Percentiles rank a stretch among this genome's conserved stretches.
Conservation (phyloP, 768 basidiomycete species). For the Tephrocybe sp. region DNA sequence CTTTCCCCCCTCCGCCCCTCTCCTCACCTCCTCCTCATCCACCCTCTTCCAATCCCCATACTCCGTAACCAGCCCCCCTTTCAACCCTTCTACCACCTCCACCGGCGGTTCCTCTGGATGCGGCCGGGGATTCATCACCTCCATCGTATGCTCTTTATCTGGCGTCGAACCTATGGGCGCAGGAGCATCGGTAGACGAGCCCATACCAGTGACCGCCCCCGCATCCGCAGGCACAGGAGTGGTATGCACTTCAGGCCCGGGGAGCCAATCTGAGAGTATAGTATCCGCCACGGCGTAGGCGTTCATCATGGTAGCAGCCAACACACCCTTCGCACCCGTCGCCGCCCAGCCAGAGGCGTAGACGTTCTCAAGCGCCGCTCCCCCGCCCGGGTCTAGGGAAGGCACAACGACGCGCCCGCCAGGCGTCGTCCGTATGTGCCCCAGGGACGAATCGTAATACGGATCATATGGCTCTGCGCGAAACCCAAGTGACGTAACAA, state of each 20-base stretch:
- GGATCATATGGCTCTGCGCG: constrained; percentile 58
- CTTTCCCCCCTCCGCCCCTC: constrained; percentile 59
- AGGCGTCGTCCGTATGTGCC: constrained; percentile 54
- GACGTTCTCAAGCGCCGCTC: constrained; percentile 50
- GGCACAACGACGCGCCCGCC: constrained; percentile 50
- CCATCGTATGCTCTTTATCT: not conserved
- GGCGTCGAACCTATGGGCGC: not conserved
- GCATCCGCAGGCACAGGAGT: constrained; percentile 2
- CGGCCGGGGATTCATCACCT: constrained; percentile 36
- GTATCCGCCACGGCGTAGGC: constrained; percentile 78
- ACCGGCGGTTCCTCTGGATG: constrained; percentile 47
- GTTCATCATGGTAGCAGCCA: constrained; percentile 92
- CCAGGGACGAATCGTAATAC: constrained; percentile 58
- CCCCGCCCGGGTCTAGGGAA: constrained; percentile 36
- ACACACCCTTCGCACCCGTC: constrained; percentile 86
- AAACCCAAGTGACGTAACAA: constrained; percentile 89
- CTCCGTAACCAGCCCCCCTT: constrained; percentile 46
- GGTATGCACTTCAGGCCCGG: constrained; percentile 7
- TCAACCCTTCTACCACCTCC: constrained; percentile 44
- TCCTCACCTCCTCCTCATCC: constrained; percentile 67
- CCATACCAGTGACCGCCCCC: not conserved
- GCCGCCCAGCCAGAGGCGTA: constrained; percentile 96
- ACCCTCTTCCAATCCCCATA: constrained; percentile 78
- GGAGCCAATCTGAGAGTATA: constrained; percentile 58
- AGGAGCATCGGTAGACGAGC: constrained; percentile 4